Conservation (phyloP, 2,329 filamentous ascomycete species). For the Dothideomycetes sp. region DNA sequence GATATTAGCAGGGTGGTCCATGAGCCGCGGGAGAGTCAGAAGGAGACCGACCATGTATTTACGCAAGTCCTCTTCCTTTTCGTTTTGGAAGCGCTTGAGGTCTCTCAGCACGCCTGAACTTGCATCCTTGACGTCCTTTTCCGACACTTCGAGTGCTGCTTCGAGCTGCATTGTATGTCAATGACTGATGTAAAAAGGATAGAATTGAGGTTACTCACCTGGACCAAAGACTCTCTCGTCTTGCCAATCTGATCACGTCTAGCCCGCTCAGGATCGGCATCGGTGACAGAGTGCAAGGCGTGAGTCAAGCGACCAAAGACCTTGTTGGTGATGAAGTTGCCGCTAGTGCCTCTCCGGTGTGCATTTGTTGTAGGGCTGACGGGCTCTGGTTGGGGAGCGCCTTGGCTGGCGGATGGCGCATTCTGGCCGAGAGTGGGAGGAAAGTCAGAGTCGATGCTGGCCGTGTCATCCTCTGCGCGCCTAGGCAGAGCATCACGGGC, state of each 20-base stretch:
- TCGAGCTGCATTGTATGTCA: conserved; percentile 52
- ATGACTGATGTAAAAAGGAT: neutral
- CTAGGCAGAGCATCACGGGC: conserved; percentile 23
- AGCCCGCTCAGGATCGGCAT: conserved; percentile 89
- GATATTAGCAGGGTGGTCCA: neutral
- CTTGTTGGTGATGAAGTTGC: conserved; percentile 77
- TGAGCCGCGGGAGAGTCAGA: neutral
- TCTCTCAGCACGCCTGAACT: conserved; percentile 82
- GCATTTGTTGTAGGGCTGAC: conserved; percentile 13
- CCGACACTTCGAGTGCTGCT: conserved; percentile 78
- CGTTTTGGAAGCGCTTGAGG: conserved; percentile 80
- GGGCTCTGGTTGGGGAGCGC: conserved; percentile 41
- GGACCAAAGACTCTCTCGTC: conserved; percentile 73
- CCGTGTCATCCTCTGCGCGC: conserved; percentile 19
- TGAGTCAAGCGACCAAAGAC: conserved; percentile 93
- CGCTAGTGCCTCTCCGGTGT: conserved; percentile 72
- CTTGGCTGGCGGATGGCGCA: conserved; percentile 61
- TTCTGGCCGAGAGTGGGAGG: conserved; percentile 63
- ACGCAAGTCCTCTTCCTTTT: conserved; percentile 90
- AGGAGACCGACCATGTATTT: conserved; percentile 76
- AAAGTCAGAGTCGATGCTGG: conserved; percentile 74
- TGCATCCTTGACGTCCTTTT: conserved; percentile 86
- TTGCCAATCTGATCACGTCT: conserved; percentile 90
- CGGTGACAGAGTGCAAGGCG: conserved; percentile 89
- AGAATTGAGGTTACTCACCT: conserved; percentile 37